Conservation (phyloP, 495 filamentous ascomycete genomes). For the Usnea hakonensis region DNA sequence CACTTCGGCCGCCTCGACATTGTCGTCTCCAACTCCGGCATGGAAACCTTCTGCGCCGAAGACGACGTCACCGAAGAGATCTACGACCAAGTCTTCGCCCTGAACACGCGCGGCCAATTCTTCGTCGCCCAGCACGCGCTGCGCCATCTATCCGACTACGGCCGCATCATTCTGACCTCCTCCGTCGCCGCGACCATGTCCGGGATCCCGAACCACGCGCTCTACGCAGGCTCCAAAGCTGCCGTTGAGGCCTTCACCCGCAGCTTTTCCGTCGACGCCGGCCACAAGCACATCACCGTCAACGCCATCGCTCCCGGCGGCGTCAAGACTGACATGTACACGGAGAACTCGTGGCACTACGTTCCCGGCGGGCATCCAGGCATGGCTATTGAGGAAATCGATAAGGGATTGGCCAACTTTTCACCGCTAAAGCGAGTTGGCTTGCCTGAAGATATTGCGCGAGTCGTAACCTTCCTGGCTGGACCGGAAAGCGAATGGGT, state of each 20-base stretch:
- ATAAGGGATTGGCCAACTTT: conserved; percentile 33
- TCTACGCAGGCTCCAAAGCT: conserved; percentile 72
- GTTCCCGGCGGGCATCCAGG: conserved; percentile 41
- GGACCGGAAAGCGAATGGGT: conserved; percentile 52
- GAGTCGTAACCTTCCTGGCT: conserved; percentile 37
- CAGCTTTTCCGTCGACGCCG: conserved; percentile 66
- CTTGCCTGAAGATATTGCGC: conserved; percentile 50
- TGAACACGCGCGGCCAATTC: conserved; percentile 54
- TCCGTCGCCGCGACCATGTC: conserved; percentile 46
- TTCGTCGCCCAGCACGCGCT: conserved; percentile 63
- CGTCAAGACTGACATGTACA: conserved; percentile 74
- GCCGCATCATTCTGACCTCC: conserved; percentile 39
- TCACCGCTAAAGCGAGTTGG: conserved; percentile 48
- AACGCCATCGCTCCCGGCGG: conserved; percentile 71
- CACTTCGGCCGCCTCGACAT: conserved; percentile 38
- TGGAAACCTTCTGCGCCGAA: conserved; percentile 44
- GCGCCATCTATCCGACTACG: conserved; percentile 46
- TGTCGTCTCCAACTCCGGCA: conserved; percentile 48
- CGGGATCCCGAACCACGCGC: conserved; percentile 61
- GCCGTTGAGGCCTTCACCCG: conserved; percentile 73
- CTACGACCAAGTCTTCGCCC: conserved; percentile 47
- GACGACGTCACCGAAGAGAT: conserved; percentile 43
- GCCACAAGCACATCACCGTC: conserved; percentile 64
- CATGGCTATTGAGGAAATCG: conserved; percentile 36
- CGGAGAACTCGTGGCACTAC: conserved; percentile 59